Evolutionary conservation across 257 asterid genomes (phyloP).

Genomic region (Ocimum tenuiflorum): DNA sequence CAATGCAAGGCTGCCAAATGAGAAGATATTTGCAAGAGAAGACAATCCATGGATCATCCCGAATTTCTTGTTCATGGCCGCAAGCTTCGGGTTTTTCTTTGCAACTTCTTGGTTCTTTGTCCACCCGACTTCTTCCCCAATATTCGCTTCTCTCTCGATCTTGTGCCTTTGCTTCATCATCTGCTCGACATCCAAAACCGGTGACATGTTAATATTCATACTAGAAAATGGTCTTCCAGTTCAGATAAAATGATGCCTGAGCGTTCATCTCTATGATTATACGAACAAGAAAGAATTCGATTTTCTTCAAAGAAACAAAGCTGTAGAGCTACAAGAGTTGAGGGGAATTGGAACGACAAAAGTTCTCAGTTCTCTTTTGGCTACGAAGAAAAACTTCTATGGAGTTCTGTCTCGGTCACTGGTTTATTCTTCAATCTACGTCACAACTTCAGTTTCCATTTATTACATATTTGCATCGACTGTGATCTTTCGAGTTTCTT

Average conservation of each 20-base stretch:
- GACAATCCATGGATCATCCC: constrained; percentile 98
- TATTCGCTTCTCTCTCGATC: constrained; percentile 74
- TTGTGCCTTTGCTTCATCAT: constrained; percentile 98
- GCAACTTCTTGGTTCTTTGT: constrained; percentile 84
- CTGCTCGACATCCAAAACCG: constrained; percentile 34
- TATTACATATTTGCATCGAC: too few relatives aligned
- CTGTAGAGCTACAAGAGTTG: background rate
- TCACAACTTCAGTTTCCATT: too few relatives aligned
- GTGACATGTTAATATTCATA: background rate
- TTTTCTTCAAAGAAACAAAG: background rate
- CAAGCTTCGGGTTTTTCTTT: constrained; percentile 77
- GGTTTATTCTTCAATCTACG: too few relatives aligned
- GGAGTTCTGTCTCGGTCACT: too few relatives aligned
- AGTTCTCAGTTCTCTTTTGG: too few relatives aligned
- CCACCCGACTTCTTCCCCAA: constrained; percentile 96
- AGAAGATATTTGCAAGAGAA: constrained; percentile 79
- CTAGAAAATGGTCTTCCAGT: background rate
- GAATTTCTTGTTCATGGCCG: constrained; percentile 93
- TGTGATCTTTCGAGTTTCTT: too few relatives aligned
- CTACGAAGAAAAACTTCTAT: too few relatives aligned
- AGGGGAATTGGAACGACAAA: background rate
- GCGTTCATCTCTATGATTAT: too few relatives aligned
- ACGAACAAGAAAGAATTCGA: too few relatives aligned
- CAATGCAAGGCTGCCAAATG: constrained; percentile 88
- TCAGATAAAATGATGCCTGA: background rate